Base-by-base conservation (phyloP, 2,329 filamentous ascomycete genomes). In the Mycosphaerelloides madeirae region DNA sequence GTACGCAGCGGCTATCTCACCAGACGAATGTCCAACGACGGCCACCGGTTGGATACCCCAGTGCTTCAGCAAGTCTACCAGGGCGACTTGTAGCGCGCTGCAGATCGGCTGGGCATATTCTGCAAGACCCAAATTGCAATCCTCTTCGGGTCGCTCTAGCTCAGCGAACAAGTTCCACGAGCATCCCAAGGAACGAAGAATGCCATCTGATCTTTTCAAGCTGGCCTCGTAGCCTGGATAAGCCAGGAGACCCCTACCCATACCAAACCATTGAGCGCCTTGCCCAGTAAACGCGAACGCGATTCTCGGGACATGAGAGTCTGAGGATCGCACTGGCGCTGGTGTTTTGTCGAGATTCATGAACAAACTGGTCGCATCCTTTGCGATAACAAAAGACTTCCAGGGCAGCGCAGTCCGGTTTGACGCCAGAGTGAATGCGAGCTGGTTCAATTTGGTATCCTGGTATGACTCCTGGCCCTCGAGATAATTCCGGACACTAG, bases 1-100 rank as follows among this genome's bases (percentile, higher is more conserved):
- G 42, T 57, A 64, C 2, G 63, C 59, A 2, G 62, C 60, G 8
- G 59, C 61, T 3, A 62, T 59, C 43, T 66, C 63, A 8, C 63
- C 63, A 28, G 29, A 39, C 6, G 28, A 38, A 32, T 46, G 44
- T 6, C 44, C 33, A 3, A 32, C 18, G 3, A 46, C 34, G 3
- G 28, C 28, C 3, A 13, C 12, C 3, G 44, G 32, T 5, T 4
- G 13, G 16, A 46, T 18, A 3, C 29, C 33, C 33, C 34, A 42
- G 2, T 29, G 25, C 9, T 15, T 9, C 14, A 53, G 32, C 4
- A 48, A n/a, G 11, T 39, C 29, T 11, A 50, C 48, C 7, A 46
- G 14, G 4, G 48, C 50, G 11, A 44, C 29, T 29, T 53, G 50
- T 8, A 50, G 13, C 5, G 44, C 47, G 15, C 38, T 48, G 6